Percentiles rank a stretch among this genome's conserved stretches.
phyloP scores from a whole-genome alignment of 805 yeast genomes.

The Pichia ethanolica region DNA sequence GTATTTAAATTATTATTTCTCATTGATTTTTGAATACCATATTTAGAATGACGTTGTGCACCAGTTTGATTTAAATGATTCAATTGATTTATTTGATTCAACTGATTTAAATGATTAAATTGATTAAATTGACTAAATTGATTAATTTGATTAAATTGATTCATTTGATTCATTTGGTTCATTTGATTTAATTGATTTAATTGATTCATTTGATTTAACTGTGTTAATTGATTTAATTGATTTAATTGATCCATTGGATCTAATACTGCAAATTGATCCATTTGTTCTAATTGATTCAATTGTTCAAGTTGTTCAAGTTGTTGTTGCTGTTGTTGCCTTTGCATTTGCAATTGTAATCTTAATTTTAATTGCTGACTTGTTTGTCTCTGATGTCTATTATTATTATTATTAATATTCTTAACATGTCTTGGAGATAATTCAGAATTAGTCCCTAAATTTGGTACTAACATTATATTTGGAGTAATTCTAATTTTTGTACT shows the following conservation, averaged over 20 bases:
- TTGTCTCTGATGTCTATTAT: neutral
- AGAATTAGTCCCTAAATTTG: neutral
- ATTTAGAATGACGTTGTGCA: neutral
- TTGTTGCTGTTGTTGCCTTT: slow-evolving; percentile 7
- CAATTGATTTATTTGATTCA: slow-evolving; percentile 1
- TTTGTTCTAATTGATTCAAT: neutral
- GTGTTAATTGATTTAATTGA: neutral
- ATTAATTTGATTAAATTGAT: slow-evolving; percentile 1
- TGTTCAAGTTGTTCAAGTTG: neutral
- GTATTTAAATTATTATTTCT: neutral
- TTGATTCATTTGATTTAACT: neutral
- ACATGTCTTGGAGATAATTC: slow-evolving; percentile 1
- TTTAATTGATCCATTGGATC: neutral
- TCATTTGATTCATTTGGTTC: neutral
- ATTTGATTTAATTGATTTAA: slow-evolving; percentile 3
- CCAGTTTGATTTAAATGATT: neutral
- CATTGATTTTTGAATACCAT: neutral
- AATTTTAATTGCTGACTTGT: slow-evolving; percentile 4
- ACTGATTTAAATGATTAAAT: neutral
- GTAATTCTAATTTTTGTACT: neutral
- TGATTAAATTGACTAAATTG: neutral
- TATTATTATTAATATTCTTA: neutral
- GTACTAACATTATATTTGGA: neutral
- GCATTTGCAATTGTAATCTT: slow-evolving; percentile 6
- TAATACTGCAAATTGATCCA: neutral